Conservation (phyloP, 805 yeast genomes). For the Metschnikowia gelsemii region DNA sequence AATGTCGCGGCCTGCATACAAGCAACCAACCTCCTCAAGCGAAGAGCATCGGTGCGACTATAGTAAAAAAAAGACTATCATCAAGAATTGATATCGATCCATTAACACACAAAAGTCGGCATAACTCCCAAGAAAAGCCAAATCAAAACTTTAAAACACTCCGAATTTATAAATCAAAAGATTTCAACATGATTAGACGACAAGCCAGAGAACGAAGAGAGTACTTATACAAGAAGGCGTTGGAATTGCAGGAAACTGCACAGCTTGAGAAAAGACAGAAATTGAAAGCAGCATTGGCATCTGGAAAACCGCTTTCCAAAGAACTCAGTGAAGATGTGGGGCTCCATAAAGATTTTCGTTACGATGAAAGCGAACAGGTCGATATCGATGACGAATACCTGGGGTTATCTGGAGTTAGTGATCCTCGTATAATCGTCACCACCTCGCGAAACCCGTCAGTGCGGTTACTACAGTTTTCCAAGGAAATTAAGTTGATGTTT, state of each 20-base stretch:
- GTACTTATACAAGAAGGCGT: slow-evolving; percentile 83
- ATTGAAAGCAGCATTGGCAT: slow-evolving; percentile 81
- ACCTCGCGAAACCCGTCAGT: slow-evolving; percentile 91
- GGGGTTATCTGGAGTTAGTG: slow-evolving; percentile 80
- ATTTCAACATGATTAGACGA: slow-evolving; percentile 62
- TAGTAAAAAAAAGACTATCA: too few species aligned
- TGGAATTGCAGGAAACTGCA: slow-evolving; percentile 85
- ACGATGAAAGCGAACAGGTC: slow-evolving; percentile 73
- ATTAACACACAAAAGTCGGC: too few species aligned
- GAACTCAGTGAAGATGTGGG: slow-evolving; percentile 86
- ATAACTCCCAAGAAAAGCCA: too few species aligned
- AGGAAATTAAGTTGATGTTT: slow-evolving; percentile 84
- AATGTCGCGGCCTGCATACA: too few species aligned
- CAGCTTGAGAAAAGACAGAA: slow-evolving; percentile 83
- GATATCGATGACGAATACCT: slow-evolving; percentile 90
- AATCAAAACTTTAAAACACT: too few species aligned
- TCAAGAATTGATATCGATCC: too few species aligned
- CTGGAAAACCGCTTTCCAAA: slow-evolving; percentile 86
- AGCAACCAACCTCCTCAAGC: too few species aligned
- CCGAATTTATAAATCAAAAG: too few species aligned
- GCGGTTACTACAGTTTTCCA: slow-evolving; percentile 83
- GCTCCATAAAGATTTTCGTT: slow-evolving; percentile 77
- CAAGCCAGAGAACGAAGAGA: slow-evolving; percentile 97
- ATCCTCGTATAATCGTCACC: slow-evolving; percentile 88
- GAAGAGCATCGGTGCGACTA: too few species aligned